A percentile compares a stretch with the other conserved stretches of the same genome.
Evolutionary conservation across 1,284 basidiomycete species (phyloP).

Genomic region (Fomitopsis pinicola): DNA sequence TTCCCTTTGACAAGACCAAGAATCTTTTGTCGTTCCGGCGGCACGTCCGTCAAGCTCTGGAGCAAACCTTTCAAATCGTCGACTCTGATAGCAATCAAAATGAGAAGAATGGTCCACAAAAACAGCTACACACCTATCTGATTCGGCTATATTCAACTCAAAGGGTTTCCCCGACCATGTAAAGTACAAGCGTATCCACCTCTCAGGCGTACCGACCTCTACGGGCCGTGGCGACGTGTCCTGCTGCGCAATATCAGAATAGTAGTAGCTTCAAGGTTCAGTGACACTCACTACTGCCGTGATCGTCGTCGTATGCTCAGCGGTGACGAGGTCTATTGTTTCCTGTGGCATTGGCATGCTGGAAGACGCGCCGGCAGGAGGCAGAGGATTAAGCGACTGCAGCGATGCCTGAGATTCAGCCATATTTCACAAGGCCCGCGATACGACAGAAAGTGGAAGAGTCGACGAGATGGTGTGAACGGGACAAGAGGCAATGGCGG

Average conservation of each 20-base stretch:
- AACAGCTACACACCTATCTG: constrained; percentile 51
- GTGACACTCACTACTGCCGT: constrained; percentile 1
- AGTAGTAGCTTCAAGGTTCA: no score
- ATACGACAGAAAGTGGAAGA: neutral
- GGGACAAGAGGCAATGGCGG: neutral
- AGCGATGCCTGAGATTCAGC: neutral
- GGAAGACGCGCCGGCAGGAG: neutral
- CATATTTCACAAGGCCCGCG: neutral
- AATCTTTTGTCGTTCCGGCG: constrained; percentile 86
- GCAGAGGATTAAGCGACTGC: neutral
- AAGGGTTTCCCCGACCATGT: constrained; percentile 61
- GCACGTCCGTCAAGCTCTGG: constrained; percentile 73
- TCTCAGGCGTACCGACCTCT: constrained; percentile 11
- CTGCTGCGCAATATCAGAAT: neutral
- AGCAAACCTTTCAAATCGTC: constrained; percentile 66
- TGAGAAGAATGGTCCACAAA: neutral
- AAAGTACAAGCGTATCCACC: constrained; percentile 60
- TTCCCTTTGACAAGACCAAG: constrained; percentile 84
- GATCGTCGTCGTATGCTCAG: neutral
- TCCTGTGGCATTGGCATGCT: neutral
- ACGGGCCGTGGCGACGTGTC: neutral
- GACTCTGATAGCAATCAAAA: constrained; percentile 37
- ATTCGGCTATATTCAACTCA: constrained; percentile 59
- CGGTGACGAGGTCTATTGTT: neutral
- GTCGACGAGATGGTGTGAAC: neutral